A percentile compares a stretch with the other conserved stretches of the same genome.
These are phyloP conservation scores for Parafenestella ontariensis DNA, from an alignment of 2,329 filamentous ascomycete genomes.

Conservation along the genomic window DNA sequence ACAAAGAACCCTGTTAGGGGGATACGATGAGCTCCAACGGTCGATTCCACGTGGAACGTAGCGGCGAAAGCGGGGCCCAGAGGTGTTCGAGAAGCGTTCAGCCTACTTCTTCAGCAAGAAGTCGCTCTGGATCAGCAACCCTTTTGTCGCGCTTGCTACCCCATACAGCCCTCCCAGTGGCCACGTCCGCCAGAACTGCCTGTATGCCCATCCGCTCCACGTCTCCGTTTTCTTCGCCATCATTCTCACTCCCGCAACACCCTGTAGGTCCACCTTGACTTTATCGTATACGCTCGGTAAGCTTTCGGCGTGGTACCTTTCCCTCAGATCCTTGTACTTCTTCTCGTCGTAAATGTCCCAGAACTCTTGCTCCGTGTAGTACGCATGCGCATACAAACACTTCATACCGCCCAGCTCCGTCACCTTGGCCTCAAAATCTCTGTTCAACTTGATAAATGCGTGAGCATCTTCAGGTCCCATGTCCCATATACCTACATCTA, in stretches of 20 bases:
- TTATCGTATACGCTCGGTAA: conserved; percentile 77
- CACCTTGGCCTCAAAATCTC: conserved; percentile 74
- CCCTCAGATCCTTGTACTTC: conserved; percentile 69
- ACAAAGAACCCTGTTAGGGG: neutral
- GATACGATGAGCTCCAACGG: neutral
- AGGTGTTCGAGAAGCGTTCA: neutral
- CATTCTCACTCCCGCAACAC: conserved; percentile 30
- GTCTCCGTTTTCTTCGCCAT: conserved; percentile 13
- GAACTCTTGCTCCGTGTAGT: conserved; percentile 76
- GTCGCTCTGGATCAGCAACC: conserved; percentile 40
- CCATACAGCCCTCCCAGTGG: conserved; percentile 50
- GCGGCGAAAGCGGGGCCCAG: too few relatives aligned
- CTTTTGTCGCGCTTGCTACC: conserved; percentile 46
- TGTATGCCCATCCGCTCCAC: conserved; percentile 39
- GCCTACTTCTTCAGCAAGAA: conserved; percentile 42
- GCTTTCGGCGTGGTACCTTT: conserved; percentile 67
- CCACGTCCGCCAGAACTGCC: conserved; percentile 44
- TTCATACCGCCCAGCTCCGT: conserved; percentile 77
- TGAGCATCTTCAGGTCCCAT: conserved; percentile 66
- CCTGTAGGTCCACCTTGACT: conserved; percentile 55
- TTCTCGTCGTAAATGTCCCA: conserved; percentile 68
- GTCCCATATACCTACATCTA: conserved; percentile 75
- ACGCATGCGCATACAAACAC: conserved; percentile 87
- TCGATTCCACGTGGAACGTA: neutral
- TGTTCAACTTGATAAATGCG: conserved; percentile 73